These are phyloP conservation scores for Sporothrix brasiliensis DNA, from an alignment of 2,329 filamentous ascomycete genomes.

Conservation along the genomic window DNA sequence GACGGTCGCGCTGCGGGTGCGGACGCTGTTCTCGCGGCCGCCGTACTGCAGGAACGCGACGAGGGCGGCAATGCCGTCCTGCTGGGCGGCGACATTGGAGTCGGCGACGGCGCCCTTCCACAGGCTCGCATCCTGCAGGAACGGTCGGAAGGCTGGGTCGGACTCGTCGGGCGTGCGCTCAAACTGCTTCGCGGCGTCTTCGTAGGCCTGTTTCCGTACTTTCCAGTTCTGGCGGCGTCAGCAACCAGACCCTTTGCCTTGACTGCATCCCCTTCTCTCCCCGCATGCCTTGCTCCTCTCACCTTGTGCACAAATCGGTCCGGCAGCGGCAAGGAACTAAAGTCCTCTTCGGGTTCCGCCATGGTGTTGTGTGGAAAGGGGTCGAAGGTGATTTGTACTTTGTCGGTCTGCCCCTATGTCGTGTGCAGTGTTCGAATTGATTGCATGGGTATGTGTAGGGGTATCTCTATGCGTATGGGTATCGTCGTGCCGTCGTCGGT, in stretches of 20 bases:
- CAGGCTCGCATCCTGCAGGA: slow-evolving; percentile 77
- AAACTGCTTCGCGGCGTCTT: slow-evolving; percentile 87
- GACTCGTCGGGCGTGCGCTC: slow-evolving; percentile 81
- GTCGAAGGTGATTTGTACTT: neutral
- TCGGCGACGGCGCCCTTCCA: slow-evolving; percentile 94
- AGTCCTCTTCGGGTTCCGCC: slow-evolving; percentile 84
- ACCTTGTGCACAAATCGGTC: slow-evolving; percentile 86
- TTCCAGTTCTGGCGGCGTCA: slow-evolving; percentile 74
- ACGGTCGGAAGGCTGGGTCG: slow-evolving; percentile 83
- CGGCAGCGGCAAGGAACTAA: slow-evolving; percentile 72
- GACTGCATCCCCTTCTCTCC: neutral
- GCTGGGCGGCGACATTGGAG: slow-evolving; percentile 94
- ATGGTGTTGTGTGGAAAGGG: slow-evolving; percentile 50
- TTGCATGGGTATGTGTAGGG: neutral
- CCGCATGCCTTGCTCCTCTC: neutral
- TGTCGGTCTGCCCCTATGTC: neutral
- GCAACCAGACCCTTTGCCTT: neutral
- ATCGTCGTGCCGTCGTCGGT: slow-evolving; percentile 7
- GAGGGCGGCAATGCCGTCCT: slow-evolving; percentile 84
- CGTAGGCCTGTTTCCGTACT: slow-evolving; percentile 91
- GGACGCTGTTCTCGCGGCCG: slow-evolving; percentile 74
- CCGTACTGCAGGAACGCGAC: slow-evolving; percentile 93
- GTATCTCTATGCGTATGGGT: neutral
- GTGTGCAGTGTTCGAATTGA: neutral
- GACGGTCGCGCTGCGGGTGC: slow-evolving; percentile 76